A percentile compares a stretch with the other conserved stretches of the same genome.
These are phyloP conservation scores for Vigna hirtella DNA, from an alignment of 306 rosid species.

Conservation along the genomic window DNA sequence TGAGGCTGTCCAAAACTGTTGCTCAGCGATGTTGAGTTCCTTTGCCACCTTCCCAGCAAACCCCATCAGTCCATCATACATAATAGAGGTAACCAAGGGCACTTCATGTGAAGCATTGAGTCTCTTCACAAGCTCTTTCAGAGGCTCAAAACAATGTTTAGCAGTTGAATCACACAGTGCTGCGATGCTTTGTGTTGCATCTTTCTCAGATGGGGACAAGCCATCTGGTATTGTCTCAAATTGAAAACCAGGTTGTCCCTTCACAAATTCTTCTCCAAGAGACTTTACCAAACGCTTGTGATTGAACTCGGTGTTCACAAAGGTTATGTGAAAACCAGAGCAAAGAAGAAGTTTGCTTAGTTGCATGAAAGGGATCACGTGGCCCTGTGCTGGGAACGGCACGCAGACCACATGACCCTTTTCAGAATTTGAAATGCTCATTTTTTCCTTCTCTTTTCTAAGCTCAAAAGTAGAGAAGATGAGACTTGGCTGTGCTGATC, in stretches of 20 bases:
- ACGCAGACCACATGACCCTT: slow-evolving; percentile 8
- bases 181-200: slow-evolving; percentile 10
- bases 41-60: slow-evolving; percentile 3
- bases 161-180: neutral
- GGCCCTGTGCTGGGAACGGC: slow-evolving; percentile 31
- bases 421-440: too few species aligned
- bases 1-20: slow-evolving; percentile 9
- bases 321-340: slow-evolving; percentile 15
- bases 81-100: neutral
- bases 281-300: slow-evolving; percentile 17
- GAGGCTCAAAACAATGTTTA: slow-evolving; percentile 5
- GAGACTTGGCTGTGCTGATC: too few species aligned
- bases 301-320: slow-evolving; percentile 31
- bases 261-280: neutral
- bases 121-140: slow-evolving; percentile 12
- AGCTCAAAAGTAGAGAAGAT: too few species aligned
- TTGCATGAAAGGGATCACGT: slow-evolving; percentile 12
- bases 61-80: neutral
- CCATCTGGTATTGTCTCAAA: slow-evolving; percentile 25
- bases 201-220: neutral
- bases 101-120: neutral
- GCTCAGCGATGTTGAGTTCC: neutral
- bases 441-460: too few species aligned
- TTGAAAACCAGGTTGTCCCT: neutral
- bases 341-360: slow-evolving; percentile 5